Conservation (phyloP, 495 filamentous ascomycete genomes). For the Aspergillus sclerotioniger region DNA sequence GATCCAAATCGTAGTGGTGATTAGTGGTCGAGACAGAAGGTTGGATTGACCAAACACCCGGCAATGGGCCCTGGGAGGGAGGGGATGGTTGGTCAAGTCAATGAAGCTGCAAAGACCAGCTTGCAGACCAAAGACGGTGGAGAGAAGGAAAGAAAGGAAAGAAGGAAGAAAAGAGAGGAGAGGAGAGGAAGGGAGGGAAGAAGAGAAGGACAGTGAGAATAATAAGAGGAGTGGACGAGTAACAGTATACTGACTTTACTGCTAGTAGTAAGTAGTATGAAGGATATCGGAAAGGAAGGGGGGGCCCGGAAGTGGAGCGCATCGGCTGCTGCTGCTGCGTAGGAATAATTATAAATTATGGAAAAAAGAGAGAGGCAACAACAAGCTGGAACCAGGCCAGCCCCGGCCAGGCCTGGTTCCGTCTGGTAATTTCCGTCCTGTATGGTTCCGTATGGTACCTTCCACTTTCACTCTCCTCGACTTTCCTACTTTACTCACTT, state of each 20-base stretch:
- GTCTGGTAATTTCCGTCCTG: neutral
- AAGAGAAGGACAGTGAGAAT: constrained; percentile 12
- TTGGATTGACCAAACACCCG: constrained; percentile 1
- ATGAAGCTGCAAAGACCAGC: constrained; percentile 28
- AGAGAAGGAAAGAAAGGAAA: constrained; percentile 12
- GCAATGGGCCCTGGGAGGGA: neutral
- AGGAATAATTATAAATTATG: too few relatives aligned
- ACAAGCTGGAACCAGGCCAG: neutral
- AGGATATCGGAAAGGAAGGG: constrained; percentile 13
- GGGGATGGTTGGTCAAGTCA: neutral
- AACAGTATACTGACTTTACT: neutral
- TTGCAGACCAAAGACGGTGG: constrained; percentile 26
- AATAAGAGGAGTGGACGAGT: constrained; percentile 7
- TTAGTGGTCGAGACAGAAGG: neutral
- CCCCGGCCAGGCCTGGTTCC: constrained; percentile 5
- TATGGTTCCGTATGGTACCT: constrained; percentile 8
- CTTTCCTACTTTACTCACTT: neutral
- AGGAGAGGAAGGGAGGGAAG: constrained; percentile 9
- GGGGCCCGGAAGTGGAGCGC: constrained; percentile 13
- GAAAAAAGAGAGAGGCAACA: neutral
- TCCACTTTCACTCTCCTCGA: neutral
- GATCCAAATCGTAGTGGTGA: neutral
- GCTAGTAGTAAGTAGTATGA: neutral
- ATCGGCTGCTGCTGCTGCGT: too few relatives aligned
- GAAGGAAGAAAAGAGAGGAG: constrained; percentile 8